Evolutionary conservation across 202 grass and related monocot genomes (phyloP).

Genomic region (Alloteropsis angusta): DNA sequence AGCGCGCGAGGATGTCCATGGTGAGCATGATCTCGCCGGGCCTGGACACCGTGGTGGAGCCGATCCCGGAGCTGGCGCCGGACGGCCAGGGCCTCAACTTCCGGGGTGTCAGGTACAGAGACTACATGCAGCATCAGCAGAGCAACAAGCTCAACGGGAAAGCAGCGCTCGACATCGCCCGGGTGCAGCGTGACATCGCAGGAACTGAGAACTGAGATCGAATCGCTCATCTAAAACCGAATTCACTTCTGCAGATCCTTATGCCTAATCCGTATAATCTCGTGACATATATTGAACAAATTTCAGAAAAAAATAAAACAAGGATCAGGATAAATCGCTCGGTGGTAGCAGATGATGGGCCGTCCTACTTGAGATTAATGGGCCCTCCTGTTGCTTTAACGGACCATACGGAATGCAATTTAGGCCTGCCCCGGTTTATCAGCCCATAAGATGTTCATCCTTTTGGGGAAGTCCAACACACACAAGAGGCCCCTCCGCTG

Average conservation of each 20-base stretch:
- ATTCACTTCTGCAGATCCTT: neutral
- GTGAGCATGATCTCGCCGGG: constrained; percentile 48
- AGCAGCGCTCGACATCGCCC: constrained; percentile 30
- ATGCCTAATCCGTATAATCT: no score
- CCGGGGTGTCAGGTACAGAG: constrained; percentile 37
- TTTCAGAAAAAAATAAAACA: no score
- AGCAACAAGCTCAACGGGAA: constrained; percentile 45
- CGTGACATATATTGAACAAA: no score
- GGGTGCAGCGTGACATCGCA: neutral
- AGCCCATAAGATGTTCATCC: no score
- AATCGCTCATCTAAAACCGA: neutral
- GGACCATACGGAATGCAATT: no score
- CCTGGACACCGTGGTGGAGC: constrained; percentile 47
- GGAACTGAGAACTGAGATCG: neutral
- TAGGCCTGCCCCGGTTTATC: no score
- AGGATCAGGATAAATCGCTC: no score
- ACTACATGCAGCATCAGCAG: constrained; percentile 70
- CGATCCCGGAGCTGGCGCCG: constrained; percentile 26
- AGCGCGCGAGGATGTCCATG: constrained; percentile 46
- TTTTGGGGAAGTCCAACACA: no score
- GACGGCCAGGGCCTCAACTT: constrained; percentile 26
- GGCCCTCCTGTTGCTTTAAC: no score
- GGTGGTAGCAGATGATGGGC: no score
- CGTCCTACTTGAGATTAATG: no score
- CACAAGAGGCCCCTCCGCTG: no score